Base-by-base conservation (phyloP, 306 rosid genomes). In the Coriaria nepalensis region DNA sequence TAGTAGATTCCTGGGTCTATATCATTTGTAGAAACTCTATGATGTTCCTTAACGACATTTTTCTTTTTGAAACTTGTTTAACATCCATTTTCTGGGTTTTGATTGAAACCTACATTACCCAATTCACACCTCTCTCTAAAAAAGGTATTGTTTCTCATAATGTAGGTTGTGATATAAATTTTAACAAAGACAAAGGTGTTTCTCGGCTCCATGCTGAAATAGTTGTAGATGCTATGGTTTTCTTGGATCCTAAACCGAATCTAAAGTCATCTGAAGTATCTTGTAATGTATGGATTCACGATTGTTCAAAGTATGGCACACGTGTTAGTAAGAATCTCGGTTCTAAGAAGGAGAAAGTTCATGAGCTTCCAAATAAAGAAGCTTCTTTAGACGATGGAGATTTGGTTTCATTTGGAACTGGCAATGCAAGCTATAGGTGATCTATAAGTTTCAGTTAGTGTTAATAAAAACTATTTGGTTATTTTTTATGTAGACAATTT, bases 201-300 rank as follows among this genome's bases (percentile, higher is more conserved):
- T 88, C 96, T 41, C 83, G 96, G 64, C 71, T 88, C 56, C 96
- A 88, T 52, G 88, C 96, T 33, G 96, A 88, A 70, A 74, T 88
- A 55, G 44, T 76, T 49, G 77, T 88, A 51, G 84, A 80, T 57
- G 62, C 71, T 37, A 68, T 83, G 96, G 53, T 65, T 38, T 52
- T 46, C 11, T 55, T 59, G 47, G 56, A 64, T 48, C 65, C 80
- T 52, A 47, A 12, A 35, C 57, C 53, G 13, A 70, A 63, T 41
- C 48, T n/a, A n/a, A n/a, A 55, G 53, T 47, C 61, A 52, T 56
- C 73, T 56, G 36, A 37, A 8, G 34, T 50, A 47, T 57, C 74
- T 9, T 6, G 73, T 33, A 50, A 60, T 56, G 57, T 78, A 50
- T 61, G 63, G 35, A 57, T 88, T 43, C 69, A 62, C 62, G 96